These are phyloP conservation scores for Baorangia bicolor DNA, from an alignment of 768 basidiomycete genomes.

Conservation along the genomic window DNA sequence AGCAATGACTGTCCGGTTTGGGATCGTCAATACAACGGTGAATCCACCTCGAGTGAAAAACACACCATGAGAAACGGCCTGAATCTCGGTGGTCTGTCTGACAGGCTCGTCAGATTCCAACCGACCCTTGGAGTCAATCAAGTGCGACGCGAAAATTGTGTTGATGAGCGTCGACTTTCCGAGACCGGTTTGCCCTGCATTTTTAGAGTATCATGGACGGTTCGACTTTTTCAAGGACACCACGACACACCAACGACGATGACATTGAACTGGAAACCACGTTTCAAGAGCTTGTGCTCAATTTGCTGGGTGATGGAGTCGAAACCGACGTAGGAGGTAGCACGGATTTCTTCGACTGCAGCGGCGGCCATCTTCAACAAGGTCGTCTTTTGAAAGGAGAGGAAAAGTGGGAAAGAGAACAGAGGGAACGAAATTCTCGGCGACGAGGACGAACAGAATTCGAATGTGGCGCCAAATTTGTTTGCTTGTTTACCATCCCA, in stretches of 20 bases:
- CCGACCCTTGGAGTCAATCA: conserved; percentile 97
- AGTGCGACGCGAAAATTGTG: conserved; percentile 98
- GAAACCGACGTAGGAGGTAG: conserved; percentile 94
- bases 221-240: background rate
- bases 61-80: conserved; percentile 90
- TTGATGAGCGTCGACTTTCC: conserved; percentile 99
- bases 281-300: conserved; percentile 98
- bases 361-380: conserved; percentile 41
- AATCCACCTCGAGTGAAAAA: conserved; percentile 5
- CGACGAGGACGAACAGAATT: conserved; percentile 14
- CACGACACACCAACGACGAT: conserved; percentile 84
- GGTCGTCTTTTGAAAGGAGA: conserved; percentile 17
- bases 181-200: conserved; percentile 89
- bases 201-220: background rate
- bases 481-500: conserved; percentile 24
- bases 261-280: conserved; percentile 99
- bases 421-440: conserved; percentile 20
- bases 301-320: conserved; percentile 97
- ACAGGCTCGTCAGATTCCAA: conserved; percentile 84
- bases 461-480: conserved; percentile 33
- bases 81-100: conserved; percentile 95
- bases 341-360: conserved; percentile 76
- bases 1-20: conserved; percentile 66
- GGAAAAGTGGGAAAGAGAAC: conserved; percentile 11
- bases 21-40: conserved; percentile 9